These are phyloP conservation scores for Pseudevernia furfuracea DNA, from an alignment of 495 filamentous ascomycete genomes.

Conservation along the genomic window DNA sequence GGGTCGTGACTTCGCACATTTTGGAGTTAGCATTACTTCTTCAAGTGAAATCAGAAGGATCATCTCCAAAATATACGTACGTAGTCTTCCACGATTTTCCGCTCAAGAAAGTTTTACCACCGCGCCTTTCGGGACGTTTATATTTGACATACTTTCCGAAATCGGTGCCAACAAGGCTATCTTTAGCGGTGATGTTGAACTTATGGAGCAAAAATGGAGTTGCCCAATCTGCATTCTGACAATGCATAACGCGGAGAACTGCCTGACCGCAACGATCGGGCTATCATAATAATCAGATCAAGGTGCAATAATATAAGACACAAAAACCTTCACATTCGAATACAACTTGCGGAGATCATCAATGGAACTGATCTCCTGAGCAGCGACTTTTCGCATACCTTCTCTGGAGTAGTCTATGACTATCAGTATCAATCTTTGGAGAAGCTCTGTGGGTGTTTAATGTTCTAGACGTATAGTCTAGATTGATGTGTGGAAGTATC, in stretches of 20 bases:
- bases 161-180: slow-evolving; percentile 40
- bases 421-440: slow-evolving; percentile 1
- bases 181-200: slow-evolving; percentile 42
- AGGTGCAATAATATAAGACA: background rate
- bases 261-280: slow-evolving; percentile 30
- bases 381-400: slow-evolving; percentile 38
- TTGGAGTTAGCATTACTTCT: no score
- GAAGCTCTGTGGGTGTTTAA: no score
- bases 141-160: slow-evolving; percentile 45
- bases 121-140: slow-evolving; percentile 38
- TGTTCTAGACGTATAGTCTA: background rate
- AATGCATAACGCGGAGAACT: slow-evolving; percentile 45
- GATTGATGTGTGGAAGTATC: background rate
- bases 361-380: slow-evolving; percentile 42
- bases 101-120: slow-evolving; percentile 42
- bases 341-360: slow-evolving; percentile 38
- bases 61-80: no score
- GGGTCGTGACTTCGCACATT: no score
- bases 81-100: slow-evolving; percentile 44
- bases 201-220: slow-evolving; percentile 43
- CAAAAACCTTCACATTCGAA: slow-evolving; percentile 20
- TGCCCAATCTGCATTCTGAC: slow-evolving; percentile 49
- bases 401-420: slow-evolving; percentile 20
- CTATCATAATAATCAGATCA: slow-evolving; percentile 14
- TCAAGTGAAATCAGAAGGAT: no score